Evolutionary conservation across 805 yeast species (phyloP), one percentile per base, ranked within the genome.

Genomic region (Metschnikowia cerradonensis): DNA sequence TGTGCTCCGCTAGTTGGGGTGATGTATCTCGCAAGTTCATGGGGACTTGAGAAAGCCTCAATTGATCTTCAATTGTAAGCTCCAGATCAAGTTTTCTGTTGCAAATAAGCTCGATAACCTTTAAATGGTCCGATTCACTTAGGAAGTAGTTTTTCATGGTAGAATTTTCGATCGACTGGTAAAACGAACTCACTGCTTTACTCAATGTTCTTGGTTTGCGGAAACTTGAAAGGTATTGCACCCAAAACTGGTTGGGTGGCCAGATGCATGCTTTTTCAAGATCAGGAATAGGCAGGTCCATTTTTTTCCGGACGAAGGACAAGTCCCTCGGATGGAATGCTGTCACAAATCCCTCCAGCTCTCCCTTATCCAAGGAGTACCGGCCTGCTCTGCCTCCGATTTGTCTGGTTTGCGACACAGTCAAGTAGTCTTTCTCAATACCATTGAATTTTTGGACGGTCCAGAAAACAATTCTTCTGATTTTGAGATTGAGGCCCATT

Each of bases 301-400:
- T 73, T 26, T 78, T 77, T 13, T 68, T 60, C 37, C 63, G 65
- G 11, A 90, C 72, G 44, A 69, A 69, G 1, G 61, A 60, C 50
- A 85, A 67, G 39, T 79, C 84, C 3, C 63, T 60, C 2, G 58
- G 46, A 15, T 68, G 65, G 51, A 82, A 70, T 0, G 90, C 82
- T 0, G 86, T 76, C 1, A 87, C 83, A 57, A 73, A 65, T 2
- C 79, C 79, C 47, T 69, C 75, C 69, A 63, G 68, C 45, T 69
- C 67, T 5, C 72, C 74, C 10, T 58, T 56, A 31, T 58, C 62
- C 34, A 57, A 41, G 5, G 66, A 78, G 59, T 72, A 94, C 53
- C 99, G 71, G 1, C 99, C 99, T 0, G 99, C 99, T 55, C 99
- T 76, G 1, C 99, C 99, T 3, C 94, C 97, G 53, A 94, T 92